These are phyloP conservation scores for Candida glaebosa DNA, from an alignment of 805 yeast species.

Conservation along the genomic window DNA sequence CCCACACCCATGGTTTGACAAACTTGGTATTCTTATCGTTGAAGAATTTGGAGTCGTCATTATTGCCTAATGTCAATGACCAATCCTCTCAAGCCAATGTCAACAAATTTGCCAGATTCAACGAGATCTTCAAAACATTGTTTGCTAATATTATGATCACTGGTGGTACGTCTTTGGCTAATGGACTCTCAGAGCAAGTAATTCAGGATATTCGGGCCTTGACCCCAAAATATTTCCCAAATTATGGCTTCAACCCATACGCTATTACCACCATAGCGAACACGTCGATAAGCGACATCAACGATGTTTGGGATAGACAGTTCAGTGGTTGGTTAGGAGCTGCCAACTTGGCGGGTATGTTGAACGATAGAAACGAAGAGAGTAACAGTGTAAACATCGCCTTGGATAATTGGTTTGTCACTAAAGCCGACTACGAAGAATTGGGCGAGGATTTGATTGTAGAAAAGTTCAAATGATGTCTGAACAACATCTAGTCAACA, in stretches of 20 bases:
- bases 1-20: conserved; percentile 48
- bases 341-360: conserved; percentile 58
- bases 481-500: not conserved
- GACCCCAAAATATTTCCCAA: conserved; percentile 44
- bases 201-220: conserved; percentile 51
- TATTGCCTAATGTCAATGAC: conserved; percentile 26
- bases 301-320: conserved; percentile 48
- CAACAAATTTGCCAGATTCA: conserved; percentile 29
- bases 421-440: conserved; percentile 64
- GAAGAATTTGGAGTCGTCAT: conserved; percentile 32
- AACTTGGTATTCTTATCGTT: conserved; percentile 33
- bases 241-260: conserved; percentile 32
- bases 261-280: conserved; percentile 15
- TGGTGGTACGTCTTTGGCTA: conserved; percentile 56
- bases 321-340: conserved; percentile 74
- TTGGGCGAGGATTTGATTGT: conserved; percentile 46
- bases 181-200: conserved; percentile 54
- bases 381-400: conserved; percentile 32
- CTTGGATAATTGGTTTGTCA: conserved; percentile 50
- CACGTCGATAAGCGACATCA: conserved; percentile 24
- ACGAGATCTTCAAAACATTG: conserved; percentile 36
- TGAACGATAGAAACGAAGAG: conserved; percentile 40
- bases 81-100: conserved; percentile 22
- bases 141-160: conserved; percentile 49
- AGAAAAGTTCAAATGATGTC: conserved; percentile 29